These are phyloP conservation scores for Amaranthus hypochondriacus DNA, from an alignment of 148 eudicot genomes.

Conservation along the genomic window DNA sequence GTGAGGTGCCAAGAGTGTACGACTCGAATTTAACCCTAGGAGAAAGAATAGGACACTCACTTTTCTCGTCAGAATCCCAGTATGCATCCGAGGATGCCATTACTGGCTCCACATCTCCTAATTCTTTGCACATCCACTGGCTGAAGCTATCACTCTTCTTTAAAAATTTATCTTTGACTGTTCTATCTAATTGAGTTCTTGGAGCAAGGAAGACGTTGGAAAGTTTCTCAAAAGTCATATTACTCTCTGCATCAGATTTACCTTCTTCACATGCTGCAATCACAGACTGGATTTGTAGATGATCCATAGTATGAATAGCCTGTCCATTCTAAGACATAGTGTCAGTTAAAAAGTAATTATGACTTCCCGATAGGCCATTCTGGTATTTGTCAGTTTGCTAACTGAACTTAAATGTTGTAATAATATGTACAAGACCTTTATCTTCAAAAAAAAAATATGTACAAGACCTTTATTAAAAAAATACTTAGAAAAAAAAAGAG, in stretches of 20 bases:
- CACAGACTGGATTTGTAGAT: neutral
- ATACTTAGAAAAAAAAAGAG: neutral
- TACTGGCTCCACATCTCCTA: conserved; percentile 54
- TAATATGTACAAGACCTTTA: neutral
- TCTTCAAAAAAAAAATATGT: neutral
- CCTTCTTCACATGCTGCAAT: conserved; percentile 4
- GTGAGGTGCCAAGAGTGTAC: conserved; percentile 53
- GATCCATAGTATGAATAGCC: conserved; percentile 14
- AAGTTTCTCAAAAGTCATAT: conserved; percentile 27
- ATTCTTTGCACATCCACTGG: conserved; percentile 76
- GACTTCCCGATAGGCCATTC: neutral
- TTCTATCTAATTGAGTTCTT: conserved; percentile 36
- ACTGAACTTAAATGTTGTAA: neutral
- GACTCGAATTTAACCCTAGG: conserved; percentile 36
- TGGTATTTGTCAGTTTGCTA: neutral
- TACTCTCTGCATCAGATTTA: conserved; percentile 4
- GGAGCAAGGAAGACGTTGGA: conserved; percentile 31
- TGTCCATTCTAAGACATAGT: conserved; percentile 12
- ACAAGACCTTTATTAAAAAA: neutral
- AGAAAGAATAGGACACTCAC: conserved; percentile 37
- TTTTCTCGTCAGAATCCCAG: conserved; percentile 61
- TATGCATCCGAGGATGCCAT: conserved; percentile 41
- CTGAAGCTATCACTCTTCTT: conserved; percentile 78
- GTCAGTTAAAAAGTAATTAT: neutral
- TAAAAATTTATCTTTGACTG: conserved; percentile 38